Evolutionary conservation across 768 basidiomycete genomes (phyloP), one percentile per base, ranked within the genome.

Genomic region (Termitomyces sp.): DNA sequence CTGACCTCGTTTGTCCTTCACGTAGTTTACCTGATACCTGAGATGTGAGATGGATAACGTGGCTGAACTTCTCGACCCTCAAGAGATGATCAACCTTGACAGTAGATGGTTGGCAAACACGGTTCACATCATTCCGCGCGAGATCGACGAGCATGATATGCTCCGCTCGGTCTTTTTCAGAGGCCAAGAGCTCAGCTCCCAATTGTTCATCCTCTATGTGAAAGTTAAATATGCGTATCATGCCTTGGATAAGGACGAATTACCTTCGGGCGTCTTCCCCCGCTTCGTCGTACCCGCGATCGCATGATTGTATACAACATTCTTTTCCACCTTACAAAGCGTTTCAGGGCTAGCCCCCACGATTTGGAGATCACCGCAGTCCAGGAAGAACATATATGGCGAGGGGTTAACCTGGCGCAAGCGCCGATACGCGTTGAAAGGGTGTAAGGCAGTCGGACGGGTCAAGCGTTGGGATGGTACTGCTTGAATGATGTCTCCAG

Each of bases 291-390:
- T 99, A 13, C 97, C 97, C 12, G 97, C 97, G 59, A 99, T 98
- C 13, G 97, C 97, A 69, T 99, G 97, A 68, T 98, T 98, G 72
- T 82, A 96, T 4, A 99, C 96, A 59, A 91, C 87, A 68, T 94
- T 91, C 67, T 79, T 82, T 72, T 93, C 88, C 26, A 99, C 94
- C 71, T 95, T 98, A 76, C 97, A 98, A 4, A 99, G 78, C 5
- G 95, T 98, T 74, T 99, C 97, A 0, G 97, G 97, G 66, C 93
- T 96, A 2, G 97, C 97, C 12, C 97, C 97, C n/a, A 98, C 95
- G 38, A 99, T 80, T 72, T 98, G 95, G 12, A 96, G 70, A 57
- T 93, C 93, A 5, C 92, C 91, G 65, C 94, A 96, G 67, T 98
- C 92, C 66, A 99, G 72, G 70, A 95, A 99, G 75, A 95, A 99